Conservation (phyloP, 257 asterid species). For the Forsythia suspensa region DNA sequence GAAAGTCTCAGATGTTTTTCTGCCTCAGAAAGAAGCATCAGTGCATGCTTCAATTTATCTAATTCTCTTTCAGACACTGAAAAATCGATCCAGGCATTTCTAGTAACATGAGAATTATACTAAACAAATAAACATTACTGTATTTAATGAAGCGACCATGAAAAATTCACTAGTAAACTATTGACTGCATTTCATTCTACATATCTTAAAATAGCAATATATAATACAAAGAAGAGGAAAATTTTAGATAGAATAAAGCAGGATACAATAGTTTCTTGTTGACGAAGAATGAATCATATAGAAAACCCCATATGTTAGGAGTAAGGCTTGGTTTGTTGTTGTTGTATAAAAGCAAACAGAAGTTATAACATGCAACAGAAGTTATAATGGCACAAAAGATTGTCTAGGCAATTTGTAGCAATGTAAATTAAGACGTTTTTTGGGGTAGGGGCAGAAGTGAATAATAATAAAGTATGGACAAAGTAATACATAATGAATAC, state of each 20-base stretch:
- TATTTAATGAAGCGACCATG: not conserved
- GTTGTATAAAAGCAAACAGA: too few relatives aligned
- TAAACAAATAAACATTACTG: not conserved
- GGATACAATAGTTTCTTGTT: not conserved
- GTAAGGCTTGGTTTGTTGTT: too few relatives aligned
- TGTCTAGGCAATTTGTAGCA: too few relatives aligned
- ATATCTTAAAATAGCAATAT: not conserved
- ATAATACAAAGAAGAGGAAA: not conserved
- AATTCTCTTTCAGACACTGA: slow-evolving; percentile 83
- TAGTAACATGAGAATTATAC: not conserved
- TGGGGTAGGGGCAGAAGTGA: too few relatives aligned
- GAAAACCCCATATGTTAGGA: too few relatives aligned
- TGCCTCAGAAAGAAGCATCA: slow-evolving; percentile 85
- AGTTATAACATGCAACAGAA: too few relatives aligned
- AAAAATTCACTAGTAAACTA: not conserved
- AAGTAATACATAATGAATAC: too few relatives aligned
- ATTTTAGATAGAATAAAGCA: not conserved
- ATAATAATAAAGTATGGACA: too few relatives aligned
- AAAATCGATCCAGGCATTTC: slow-evolving; percentile 22
- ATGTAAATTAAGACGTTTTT: too few relatives aligned
- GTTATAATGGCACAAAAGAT: too few relatives aligned
- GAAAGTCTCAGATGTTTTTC: slow-evolving; percentile 90
- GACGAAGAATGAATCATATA: too few relatives aligned
- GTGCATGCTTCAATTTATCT: slow-evolving; percentile 78
- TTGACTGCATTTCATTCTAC: not conserved